Base-by-base conservation (phyloP, 495 filamentous ascomycete species). In the Lasiosphaeria miniovina region DNA sequence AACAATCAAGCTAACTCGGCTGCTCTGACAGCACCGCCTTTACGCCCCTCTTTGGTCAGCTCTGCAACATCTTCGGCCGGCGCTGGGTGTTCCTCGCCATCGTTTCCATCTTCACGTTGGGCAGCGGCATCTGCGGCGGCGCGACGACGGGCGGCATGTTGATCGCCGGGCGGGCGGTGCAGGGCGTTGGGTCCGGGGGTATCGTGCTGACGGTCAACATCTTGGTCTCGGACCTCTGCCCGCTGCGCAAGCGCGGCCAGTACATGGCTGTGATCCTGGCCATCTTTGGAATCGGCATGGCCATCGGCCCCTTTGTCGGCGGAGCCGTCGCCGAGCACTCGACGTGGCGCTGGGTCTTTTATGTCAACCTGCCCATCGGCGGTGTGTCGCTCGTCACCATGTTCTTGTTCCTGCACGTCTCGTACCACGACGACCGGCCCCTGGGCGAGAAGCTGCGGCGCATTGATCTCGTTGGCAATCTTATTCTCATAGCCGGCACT, bases 141-240 rank as follows among this genome's bases (percentile, higher is more conserved):
- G 68, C 75, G 14, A 69, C 54, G 3, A 68, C 35, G 49, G 62
- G 65, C 6, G 58, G 54, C 1, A 90, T 90, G 83, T 80, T 95
- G 52, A 80, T 95, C 38, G 82, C 80, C 0, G 91, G 88, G 17
- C 75, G 91, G 63, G 84, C 86, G 0, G 75, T 95, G 46, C 90
- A 94, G 67, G 91, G 91, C 57, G 73, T 85, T 24, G 91, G 90
- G 8, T 86, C 84, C 35, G 90, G 90, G 55, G 91, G 91, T 3
- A 80, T 93, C 54, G 78, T 91, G 14, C 82, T 88, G 9, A 71
- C 91, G 56, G 84, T 87, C 33, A 53, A 93, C 63, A 91, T 94
- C 40, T 62, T 70, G 43, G 87, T 68, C 34, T 84, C 82, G 3
- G 91, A 95, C 77, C 62, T 92, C 41, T 88, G 88, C 70, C 84